phyloP scores from a whole-genome alignment of 192 early-diverging fungal genomes.

The Entrophospora sp. region DNA sequence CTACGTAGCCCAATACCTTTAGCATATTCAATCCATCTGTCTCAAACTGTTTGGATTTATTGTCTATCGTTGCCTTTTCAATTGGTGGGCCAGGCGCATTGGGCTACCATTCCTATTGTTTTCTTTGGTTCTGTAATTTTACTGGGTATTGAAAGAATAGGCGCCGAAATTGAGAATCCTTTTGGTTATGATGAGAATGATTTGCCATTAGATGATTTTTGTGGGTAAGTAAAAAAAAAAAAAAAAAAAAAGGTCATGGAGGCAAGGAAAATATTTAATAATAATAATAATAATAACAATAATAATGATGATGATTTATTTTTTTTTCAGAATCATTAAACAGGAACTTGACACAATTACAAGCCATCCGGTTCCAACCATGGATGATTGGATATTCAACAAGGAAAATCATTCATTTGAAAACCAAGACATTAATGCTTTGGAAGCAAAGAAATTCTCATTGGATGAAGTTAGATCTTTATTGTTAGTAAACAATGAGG shows the following conservation, averaged over 20 bases:
- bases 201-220: constrained; percentile 49
- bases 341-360: not conserved
- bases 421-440: not conserved
- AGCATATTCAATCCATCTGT: constrained; percentile 82
- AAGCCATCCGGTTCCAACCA: not conserved
- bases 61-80: constrained; percentile 77
- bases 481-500: not conserved
- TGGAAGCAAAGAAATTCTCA: not conserved
- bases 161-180: constrained; percentile 88
- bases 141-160: constrained; percentile 80
- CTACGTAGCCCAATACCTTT: constrained; percentile 77
- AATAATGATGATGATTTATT: not conserved
- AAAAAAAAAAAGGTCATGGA: no score
- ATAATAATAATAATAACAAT: not conserved
- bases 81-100: constrained; percentile 41
- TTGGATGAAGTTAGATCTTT: not conserved
- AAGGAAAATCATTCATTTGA: not conserved
- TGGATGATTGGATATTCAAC: not conserved
- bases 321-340: not conserved
- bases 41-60: constrained; percentile 71
- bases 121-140: constrained; percentile 64
- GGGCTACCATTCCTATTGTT: constrained; percentile 58
- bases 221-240: constrained; percentile 33
- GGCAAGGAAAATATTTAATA: constrained; percentile 12
- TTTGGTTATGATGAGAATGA: constrained; percentile 80